Evolutionary conservation across 208 protist species (phyloP).

Genomic region (Jaenimonas drosophilae): DNA sequence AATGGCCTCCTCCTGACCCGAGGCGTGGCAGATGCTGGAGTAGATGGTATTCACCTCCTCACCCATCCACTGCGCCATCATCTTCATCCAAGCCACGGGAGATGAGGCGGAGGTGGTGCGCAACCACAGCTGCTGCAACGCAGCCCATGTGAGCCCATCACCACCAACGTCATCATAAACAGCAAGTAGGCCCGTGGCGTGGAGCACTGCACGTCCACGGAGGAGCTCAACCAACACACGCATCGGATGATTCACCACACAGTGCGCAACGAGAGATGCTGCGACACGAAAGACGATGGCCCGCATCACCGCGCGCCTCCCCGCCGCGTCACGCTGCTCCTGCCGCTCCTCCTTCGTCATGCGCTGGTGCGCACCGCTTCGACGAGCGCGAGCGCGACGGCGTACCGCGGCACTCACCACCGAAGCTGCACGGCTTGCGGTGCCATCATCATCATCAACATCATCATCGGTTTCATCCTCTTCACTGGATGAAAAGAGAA

Average conservation of each 20-base stretch:
- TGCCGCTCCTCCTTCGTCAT: slow-evolving; percentile 6
- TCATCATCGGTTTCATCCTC: slow-evolving; percentile 8
- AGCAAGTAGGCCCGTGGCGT: slow-evolving; percentile 41
- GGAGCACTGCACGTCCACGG: slow-evolving; percentile 54
- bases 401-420: slow-evolving; percentile 1
- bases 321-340: slow-evolving; percentile 16
- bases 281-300: slow-evolving; percentile 70
- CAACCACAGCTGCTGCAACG: slow-evolving; percentile 6
- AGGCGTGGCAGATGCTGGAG: slow-evolving; percentile 18
- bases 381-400: background rate
- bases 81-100: slow-evolving; percentile 24
- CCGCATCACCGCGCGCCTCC: slow-evolving; percentile 33
- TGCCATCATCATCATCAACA: slow-evolving; percentile 1
- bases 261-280: slow-evolving; percentile 41
- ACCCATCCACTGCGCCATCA: slow-evolving; percentile 22
- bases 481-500: too few species aligned
- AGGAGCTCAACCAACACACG: slow-evolving; percentile 54
- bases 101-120: slow-evolving; percentile 16
- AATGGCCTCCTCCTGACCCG: slow-evolving; percentile 35
- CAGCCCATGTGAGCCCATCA: slow-evolving; percentile 4
- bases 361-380: too few species aligned
- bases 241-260: slow-evolving; percentile 62
- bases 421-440: slow-evolving; percentile 2
- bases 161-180: slow-evolving; percentile 22
- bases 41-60: slow-evolving; percentile 25